Percentiles rank a stretch among this genome's conserved stretches.
Evolutionary conservation across 495 filamentous ascomycete genomes (phyloP).

Genomic region (Acidiella bohemica): DNA sequence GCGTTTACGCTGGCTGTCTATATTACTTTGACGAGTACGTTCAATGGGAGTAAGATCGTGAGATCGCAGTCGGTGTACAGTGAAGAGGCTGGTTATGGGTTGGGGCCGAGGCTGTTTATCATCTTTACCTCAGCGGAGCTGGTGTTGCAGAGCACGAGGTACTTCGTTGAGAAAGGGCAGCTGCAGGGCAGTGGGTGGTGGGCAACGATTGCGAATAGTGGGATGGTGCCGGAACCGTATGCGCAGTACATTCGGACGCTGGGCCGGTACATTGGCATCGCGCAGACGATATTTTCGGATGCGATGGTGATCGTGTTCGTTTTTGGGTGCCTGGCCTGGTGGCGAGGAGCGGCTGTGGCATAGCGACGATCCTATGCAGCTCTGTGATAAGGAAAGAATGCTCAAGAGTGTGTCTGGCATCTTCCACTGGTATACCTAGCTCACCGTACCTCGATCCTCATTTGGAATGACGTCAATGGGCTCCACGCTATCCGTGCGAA

Average conservation of each 20-base stretch:
- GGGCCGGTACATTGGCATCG: conserved; percentile 56
- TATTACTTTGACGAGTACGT: conserved; percentile 42
- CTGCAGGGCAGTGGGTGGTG: conserved; percentile 37
- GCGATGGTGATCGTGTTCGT: conserved; percentile 63
- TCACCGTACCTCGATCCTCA: too few relatives aligned
- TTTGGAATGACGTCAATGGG: too few relatives aligned
- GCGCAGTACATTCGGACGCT: conserved; percentile 44
- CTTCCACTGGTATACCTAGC: too few relatives aligned
- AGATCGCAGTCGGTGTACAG: conserved; percentile 32
- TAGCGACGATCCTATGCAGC: too few relatives aligned
- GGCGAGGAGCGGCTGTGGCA: conserved; percentile 27
- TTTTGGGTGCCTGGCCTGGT: conserved; percentile 58
- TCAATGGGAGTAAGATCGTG: conserved; percentile 37
- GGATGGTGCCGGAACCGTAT: conserved; percentile 45
- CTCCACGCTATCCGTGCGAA: too few relatives aligned
- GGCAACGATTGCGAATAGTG: conserved; percentile 38
- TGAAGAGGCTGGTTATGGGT: conserved; percentile 14
- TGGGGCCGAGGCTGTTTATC: conserved; percentile 41
- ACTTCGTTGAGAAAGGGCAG: conserved; percentile 45
- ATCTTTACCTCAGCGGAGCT: conserved; percentile 73
- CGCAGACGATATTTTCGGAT: conserved; percentile 46
- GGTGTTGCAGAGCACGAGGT: conserved; percentile 51
- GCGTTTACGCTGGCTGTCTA: conserved; percentile 59
- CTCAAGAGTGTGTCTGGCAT: too few relatives aligned
- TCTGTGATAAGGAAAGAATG: too few relatives aligned